Evolutionary conservation across 2,329 filamentous ascomycete species (phyloP).

Genomic region (Fusarium chuoi): DNA sequence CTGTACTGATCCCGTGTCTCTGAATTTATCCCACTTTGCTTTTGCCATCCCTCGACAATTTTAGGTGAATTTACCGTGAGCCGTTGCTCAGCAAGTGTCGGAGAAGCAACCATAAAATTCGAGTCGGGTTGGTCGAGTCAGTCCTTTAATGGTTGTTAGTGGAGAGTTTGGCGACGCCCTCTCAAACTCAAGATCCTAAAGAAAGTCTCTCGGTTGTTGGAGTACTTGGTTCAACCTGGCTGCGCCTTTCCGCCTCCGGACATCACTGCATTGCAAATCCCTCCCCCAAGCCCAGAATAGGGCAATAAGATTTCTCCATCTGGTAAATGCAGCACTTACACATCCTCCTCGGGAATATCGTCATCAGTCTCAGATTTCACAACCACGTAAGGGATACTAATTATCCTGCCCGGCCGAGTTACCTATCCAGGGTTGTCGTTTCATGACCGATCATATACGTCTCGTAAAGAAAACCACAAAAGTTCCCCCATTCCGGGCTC

Average conservation of each 20-base stretch:
- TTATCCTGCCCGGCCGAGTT: background rate
- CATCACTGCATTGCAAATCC: background rate
- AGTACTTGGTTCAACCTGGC: background rate
- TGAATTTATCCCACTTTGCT: background rate
- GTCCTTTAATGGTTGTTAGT: background rate
- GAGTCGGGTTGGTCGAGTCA: background rate
- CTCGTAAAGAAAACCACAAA: background rate
- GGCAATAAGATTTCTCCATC: background rate
- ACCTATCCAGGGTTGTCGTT: background rate
- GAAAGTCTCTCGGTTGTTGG: constrained; percentile 2
- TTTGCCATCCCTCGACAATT: background rate
- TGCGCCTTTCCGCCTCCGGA: constrained; percentile 34
- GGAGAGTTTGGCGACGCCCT: background rate
- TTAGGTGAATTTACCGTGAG: background rate
- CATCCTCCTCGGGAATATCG: background rate
- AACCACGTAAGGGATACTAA: background rate
- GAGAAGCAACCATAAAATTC: background rate
- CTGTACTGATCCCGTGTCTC: background rate
- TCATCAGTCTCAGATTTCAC: background rate
- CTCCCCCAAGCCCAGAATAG: background rate
- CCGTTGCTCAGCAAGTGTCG: background rate
- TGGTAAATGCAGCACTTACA: background rate
- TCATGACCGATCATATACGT: background rate
- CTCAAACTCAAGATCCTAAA: background rate
- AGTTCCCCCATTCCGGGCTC: background rate